A percentile compares a stretch with the other conserved stretches of the same genome.
These are phyloP conservation scores for Stachybotrys chartarum DNA, from an alignment of 2,329 filamentous ascomycete species.

Conservation along the genomic window DNA sequence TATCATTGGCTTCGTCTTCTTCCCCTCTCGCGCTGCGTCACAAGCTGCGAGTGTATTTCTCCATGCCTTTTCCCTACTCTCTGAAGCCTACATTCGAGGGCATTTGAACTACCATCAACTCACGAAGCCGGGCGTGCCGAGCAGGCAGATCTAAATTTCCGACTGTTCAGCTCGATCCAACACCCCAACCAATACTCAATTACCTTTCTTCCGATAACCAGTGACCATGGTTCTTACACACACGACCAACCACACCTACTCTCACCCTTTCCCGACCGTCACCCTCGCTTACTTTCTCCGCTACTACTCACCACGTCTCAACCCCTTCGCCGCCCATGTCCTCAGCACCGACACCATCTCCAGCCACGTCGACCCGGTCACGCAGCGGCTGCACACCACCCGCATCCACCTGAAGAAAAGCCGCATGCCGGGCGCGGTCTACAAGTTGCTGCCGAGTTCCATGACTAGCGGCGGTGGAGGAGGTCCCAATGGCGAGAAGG, in stretches of 20 bases:
- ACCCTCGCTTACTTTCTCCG: slow-evolving; percentile 85
- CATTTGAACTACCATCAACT: background rate
- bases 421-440: slow-evolving; percentile 65
- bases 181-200: background rate
- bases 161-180: background rate
- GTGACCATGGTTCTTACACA: slow-evolving; percentile 55
- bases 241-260: slow-evolving; percentile 64
- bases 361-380: slow-evolving; percentile 63
- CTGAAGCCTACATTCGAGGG: background rate
- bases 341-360: slow-evolving; percentile 77
- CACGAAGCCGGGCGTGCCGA: too few relatives aligned
- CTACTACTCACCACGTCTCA: slow-evolving; percentile 64
- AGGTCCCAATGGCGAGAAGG: slow-evolving; percentile 48
- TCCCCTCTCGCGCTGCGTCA: slow-evolving; percentile 17
- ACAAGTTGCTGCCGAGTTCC: slow-evolving; percentile 67
- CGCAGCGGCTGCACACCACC: slow-evolving; percentile 68
- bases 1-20: slow-evolving; percentile 1
- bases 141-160: background rate
- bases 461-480: slow-evolving; percentile 57
- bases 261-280: slow-evolving; percentile 77
- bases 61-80: background rate
- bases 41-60: slow-evolving; percentile 4
- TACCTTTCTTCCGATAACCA: slow-evolving; percentile 4
- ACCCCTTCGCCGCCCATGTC: slow-evolving; percentile 77
- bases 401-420: slow-evolving; percentile 78